A percentile compares a stretch with the other conserved stretches of the same genome.
Evolutionary conservation across 2,329 filamentous ascomycete genomes (phyloP).

Genomic region (Claviceps fusiformis): DNA sequence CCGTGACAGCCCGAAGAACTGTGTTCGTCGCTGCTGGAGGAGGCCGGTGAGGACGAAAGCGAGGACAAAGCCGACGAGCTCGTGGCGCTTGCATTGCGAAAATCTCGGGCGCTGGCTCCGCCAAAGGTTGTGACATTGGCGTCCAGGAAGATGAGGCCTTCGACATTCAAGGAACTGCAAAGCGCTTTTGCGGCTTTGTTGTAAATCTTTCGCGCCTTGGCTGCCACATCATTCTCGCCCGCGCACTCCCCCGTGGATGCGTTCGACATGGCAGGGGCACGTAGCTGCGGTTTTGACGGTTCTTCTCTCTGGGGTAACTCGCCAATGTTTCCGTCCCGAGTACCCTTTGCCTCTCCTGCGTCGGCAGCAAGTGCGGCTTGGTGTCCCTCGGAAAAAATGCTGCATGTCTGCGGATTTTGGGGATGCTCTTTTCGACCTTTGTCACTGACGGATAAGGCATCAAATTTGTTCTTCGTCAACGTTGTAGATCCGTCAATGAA

Average conservation of each 20-base stretch:
- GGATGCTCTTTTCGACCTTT: conserved; percentile 7
- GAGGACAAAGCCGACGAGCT: conserved; percentile 5
- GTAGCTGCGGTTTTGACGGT: neutral
- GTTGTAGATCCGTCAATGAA: conserved; percentile 13
- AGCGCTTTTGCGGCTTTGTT: conserved; percentile 1
- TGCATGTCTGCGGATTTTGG: conserved; percentile 5
- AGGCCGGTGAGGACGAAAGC: conserved; percentile 5
- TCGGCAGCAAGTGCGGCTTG: neutral
- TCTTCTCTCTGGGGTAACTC: neutral
- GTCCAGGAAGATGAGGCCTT: conserved; percentile 1
- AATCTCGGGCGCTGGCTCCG: neutral
- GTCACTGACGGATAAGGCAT: neutral
- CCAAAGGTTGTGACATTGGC: conserved; percentile 1
- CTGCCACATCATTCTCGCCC: neutral
- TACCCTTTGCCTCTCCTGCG: neutral
- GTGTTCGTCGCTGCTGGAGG: conserved; percentile 12
- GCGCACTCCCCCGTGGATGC: neutral
- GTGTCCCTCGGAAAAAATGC: neutral
- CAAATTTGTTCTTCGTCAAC: neutral
- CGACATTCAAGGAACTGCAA: neutral
- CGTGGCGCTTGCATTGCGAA: conserved; percentile 16
- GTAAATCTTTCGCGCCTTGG: neutral
- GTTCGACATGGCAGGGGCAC: neutral
- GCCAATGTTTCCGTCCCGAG: neutral
- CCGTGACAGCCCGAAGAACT: neutral